Conservation (phyloP, 495 filamentous ascomycete species). For the Penicillium simplicissimum region DNA sequence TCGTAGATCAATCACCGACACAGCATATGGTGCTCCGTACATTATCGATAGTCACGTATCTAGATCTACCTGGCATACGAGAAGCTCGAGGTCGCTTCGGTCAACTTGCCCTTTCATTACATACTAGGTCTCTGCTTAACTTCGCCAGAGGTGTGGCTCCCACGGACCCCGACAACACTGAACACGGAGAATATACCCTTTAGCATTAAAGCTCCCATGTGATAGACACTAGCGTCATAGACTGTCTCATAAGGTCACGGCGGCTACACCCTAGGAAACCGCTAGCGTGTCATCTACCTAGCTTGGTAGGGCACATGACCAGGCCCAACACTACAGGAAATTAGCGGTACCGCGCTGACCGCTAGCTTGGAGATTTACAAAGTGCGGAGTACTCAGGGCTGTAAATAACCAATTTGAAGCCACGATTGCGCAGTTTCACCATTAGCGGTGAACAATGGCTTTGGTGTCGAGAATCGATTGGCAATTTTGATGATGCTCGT, state of each 20-base stretch:
- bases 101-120: neutral
- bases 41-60: neutral
- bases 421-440: neutral
- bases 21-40: neutral
- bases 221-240: neutral
- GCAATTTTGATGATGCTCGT: neutral
- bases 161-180: too few species aligned
- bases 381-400: neutral
- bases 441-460: conserved; percentile 1
- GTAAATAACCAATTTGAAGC: neutral
- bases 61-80: neutral
- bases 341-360: conserved; percentile 2
- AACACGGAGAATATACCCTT: neutral
- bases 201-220: neutral
- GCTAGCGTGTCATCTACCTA: conserved; percentile 1
- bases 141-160: too few species aligned
- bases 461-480: neutral
- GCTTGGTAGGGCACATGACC: neutral
- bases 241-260: neutral
- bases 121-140: neutral
- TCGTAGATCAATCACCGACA: neutral
- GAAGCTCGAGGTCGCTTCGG: neutral
- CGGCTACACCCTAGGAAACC: neutral
- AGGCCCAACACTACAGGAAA: neutral
- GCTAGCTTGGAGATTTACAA: neutral